A percentile compares a stretch with the other conserved stretches of the same genome.
phyloP scores from a whole-genome alignment of 2,329 filamentous ascomycete species.

The Pseudogymnoascus sp. region DNA sequence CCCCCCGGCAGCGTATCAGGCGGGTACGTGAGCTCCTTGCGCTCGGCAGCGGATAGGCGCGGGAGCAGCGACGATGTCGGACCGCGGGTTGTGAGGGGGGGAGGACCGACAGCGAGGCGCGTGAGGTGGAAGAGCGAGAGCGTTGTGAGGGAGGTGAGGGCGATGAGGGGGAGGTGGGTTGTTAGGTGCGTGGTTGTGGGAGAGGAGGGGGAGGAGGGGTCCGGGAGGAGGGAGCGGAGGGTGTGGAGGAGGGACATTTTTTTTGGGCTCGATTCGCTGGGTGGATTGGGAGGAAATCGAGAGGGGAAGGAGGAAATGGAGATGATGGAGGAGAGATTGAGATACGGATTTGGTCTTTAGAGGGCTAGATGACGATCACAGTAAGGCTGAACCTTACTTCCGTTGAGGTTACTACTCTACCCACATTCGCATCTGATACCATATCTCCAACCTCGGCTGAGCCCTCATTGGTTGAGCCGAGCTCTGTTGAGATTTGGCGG shows the following conservation, averaged over 20 bases:
- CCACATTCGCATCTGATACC: no score
- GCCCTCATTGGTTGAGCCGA: neutral
- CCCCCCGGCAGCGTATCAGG: slow-evolving; percentile 60
- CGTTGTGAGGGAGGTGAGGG: slow-evolving; percentile 11
- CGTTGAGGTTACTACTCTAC: no score
- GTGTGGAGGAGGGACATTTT: neutral
- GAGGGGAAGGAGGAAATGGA: neutral
- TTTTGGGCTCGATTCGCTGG: neutral
- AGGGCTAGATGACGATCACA: no score
- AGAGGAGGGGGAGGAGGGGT: no score
- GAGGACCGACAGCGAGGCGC: slow-evolving; percentile 11
- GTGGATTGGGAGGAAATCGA: neutral
- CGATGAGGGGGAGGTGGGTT: neutral
- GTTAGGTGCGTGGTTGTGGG: no score
- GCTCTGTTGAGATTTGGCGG: no score
- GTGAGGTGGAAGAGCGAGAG: slow-evolving; percentile 15
- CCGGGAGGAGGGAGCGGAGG: neutral
- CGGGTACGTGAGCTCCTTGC: slow-evolving; percentile 50
- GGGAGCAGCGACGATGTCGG: slow-evolving; percentile 19
- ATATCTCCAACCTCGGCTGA: neutral
- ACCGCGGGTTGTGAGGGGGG: slow-evolving; percentile 18
- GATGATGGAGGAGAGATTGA: neutral
- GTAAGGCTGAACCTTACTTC: no score
- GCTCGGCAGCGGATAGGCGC: slow-evolving; percentile 25
- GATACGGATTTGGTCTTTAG: no score